Base-by-base conservation (phyloP, 345 rosid genomes). In the Lepidium sativum region DNA sequence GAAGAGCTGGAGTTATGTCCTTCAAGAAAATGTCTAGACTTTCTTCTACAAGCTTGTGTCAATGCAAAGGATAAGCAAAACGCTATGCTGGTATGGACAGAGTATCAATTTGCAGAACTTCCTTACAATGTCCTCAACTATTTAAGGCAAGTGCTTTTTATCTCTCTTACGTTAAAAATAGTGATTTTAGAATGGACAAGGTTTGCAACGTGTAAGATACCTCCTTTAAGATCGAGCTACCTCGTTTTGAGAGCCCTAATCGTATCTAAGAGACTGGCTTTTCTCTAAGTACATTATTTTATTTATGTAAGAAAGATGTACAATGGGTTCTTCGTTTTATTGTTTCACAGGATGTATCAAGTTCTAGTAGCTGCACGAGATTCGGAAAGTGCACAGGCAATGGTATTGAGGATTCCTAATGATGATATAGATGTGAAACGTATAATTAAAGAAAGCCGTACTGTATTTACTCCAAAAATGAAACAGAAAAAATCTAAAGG, bases 271-370 rank as follows among this genome's bases (percentile, higher is more conserved):
- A 47, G 41, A 25, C 8, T 12, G 7, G 41, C 11, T 15, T 9
- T 27, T 57, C 42, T 9, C 16, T 39, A 38, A 33, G 15, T 37
- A 37, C 11, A 35, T 18, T 6, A 0, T 9, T 41, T 37, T 40
- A 16, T 11, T 16, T 13, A 16, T 27, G 17, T 31, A 20, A 60
- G 40, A 16, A 16, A 16, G 54, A 47, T 45, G 54, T 61, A 32
- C 27, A 18, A 45, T 47, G 45, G 6, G 17, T 32, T 65, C 35
- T 54, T 62, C 65, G 75, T 47, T 63, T 41, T 38, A 31, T 67
- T 53, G 45, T 8, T 35, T 65, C 45, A 78, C 81, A 92, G 97
- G 88, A 89, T 92, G 97, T 83, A 87, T 78, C 89, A 87, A 68
- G 95, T 77, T 33, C 73, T 83, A 72, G 52, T 89, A 80, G 96